Percentiles rank a stretch among this genome's conserved stretches.
These are phyloP conservation scores for Paraphaeosphaeria minitans DNA, from an alignment of 2,329 filamentous ascomycete genomes.

Conservation along the genomic window DNA sequence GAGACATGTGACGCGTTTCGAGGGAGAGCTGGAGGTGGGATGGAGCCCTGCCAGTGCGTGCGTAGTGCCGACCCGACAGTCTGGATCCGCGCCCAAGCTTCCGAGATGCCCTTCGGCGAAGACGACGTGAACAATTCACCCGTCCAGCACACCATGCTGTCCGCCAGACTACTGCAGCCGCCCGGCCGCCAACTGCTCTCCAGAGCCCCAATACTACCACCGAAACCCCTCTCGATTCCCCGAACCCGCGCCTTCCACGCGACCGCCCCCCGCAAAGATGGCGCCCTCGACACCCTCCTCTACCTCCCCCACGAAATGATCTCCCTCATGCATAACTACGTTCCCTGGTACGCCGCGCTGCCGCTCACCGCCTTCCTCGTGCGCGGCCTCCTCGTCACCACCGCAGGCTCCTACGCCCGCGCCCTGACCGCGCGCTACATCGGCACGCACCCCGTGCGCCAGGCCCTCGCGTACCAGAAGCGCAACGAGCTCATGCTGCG, in stretches of 20 bases:
- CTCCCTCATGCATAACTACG: constrained; percentile 57
- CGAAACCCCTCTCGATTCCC: constrained; percentile 7
- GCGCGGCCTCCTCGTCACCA: constrained; percentile 55
- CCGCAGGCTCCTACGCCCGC: constrained; percentile 51
- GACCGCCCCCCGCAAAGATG: constrained; percentile 46
- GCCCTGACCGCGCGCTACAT: constrained; percentile 48
- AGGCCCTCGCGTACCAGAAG: constrained; percentile 35
- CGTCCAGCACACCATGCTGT: constrained; percentile 25
- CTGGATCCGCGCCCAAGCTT: constrained; percentile 24
- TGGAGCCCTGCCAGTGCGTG: constrained; percentile 21
- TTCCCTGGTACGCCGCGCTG: constrained; percentile 62
- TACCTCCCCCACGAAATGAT: constrained; percentile 54
- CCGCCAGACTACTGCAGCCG: constrained; percentile 28
- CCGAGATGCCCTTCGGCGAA: constrained; percentile 1
- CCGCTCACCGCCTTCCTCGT: constrained; percentile 60
- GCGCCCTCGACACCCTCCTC: constrained; percentile 51
- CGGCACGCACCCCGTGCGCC: constrained; percentile 49
- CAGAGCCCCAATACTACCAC: constrained; percentile 9
- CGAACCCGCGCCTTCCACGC: constrained; percentile 56
- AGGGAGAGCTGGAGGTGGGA: constrained; percentile 30
- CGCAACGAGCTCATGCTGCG: constrained; percentile 25
- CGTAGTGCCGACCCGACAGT: constrained; percentile 19
- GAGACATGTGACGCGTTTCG: constrained; percentile 13
- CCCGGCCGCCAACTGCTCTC: constrained; percentile 33
- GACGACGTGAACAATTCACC: background rate